Conservation (phyloP, 805 yeast genomes). For the Saccharomycopsis oosterbeekiorum region DNA sequence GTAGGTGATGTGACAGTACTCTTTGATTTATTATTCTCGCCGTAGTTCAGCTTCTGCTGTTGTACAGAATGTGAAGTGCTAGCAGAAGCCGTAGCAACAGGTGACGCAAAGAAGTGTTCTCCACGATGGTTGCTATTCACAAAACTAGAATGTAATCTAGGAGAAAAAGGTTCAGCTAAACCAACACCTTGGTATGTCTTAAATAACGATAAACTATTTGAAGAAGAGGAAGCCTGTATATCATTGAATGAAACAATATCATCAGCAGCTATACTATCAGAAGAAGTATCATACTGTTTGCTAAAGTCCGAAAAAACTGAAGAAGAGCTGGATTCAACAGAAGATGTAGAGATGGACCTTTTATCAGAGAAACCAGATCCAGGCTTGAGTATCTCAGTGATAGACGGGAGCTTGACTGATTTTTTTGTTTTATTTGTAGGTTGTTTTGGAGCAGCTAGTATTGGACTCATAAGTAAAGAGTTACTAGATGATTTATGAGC, state of each 20-base stretch:
- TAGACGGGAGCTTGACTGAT: conserved; percentile 15
- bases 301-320: conserved; percentile 8
- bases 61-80: neutral
- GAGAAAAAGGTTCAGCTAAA: neutral
- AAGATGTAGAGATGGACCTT: conserved; percentile 12
- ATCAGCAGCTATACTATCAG: conserved; percentile 5
- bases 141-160: neutral
- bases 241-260: conserved; percentile 1
- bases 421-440: neutral
- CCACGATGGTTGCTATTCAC: conserved; percentile 2
- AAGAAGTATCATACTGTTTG: neutral
- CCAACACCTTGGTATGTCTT: neutral
- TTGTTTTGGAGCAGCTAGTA: conserved; percentile 7
- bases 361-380: conserved; percentile 1
- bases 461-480: conserved; percentile 3
- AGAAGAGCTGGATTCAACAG: conserved; percentile 15
- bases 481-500: neutral
- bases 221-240: conserved; percentile 3
- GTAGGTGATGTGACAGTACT: conserved; percentile 14
- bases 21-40: neutral
- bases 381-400: conserved; percentile 11
- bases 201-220: neutral
- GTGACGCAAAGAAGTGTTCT: conserved; percentile 11
- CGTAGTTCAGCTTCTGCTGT: neutral
- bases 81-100: conserved; percentile 1